phyloP scores from a whole-genome alignment of 2,329 filamentous ascomycete genomes.

The Epichloe brachyelytri region DNA sequence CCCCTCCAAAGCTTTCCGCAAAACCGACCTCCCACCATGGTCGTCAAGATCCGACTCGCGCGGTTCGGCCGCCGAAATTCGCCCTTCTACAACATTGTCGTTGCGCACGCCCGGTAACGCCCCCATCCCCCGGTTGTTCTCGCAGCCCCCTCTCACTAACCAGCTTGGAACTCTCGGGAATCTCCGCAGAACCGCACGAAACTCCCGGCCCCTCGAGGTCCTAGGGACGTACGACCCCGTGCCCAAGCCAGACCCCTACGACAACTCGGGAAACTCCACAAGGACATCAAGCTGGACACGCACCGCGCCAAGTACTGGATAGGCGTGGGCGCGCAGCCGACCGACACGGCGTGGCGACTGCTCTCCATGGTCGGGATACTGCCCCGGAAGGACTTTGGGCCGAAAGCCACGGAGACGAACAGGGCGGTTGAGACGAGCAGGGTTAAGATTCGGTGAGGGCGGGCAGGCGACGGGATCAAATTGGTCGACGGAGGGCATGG shows the following conservation, averaged over 20 bases:
- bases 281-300: conserved; percentile 81
- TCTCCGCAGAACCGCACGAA: conserved; percentile 58
- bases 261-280: conserved; percentile 56
- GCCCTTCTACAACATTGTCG: conserved; percentile 97
- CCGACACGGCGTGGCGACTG: conserved; percentile 76
- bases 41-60: conserved; percentile 83
- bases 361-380: conserved; percentile 57
- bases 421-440: conserved; percentile 14
- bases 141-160: too few relatives aligned
- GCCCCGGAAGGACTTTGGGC: conserved; percentile 25
- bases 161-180: too few relatives aligned
- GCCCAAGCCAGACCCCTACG: conserved; percentile 49
- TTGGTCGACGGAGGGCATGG: neutral
- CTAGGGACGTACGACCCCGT: conserved; percentile 66
- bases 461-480: neutral
- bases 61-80: conserved; percentile 79
- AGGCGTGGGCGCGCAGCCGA: conserved; percentile 90
- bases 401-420: conserved; percentile 14
- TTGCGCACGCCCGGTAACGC: conserved; percentile 72
- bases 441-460: conserved; percentile 17
- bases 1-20: neutral
- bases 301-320: conserved; percentile 86
- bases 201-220: conserved; percentile 84
- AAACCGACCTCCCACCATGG: conserved; percentile 43
- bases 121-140: neutral